Percentiles rank a stretch among this genome's conserved stretches.
phyloP scores from a whole-genome alignment of 148 eudicot species.

The Arctostaphylos glauca region DNA sequence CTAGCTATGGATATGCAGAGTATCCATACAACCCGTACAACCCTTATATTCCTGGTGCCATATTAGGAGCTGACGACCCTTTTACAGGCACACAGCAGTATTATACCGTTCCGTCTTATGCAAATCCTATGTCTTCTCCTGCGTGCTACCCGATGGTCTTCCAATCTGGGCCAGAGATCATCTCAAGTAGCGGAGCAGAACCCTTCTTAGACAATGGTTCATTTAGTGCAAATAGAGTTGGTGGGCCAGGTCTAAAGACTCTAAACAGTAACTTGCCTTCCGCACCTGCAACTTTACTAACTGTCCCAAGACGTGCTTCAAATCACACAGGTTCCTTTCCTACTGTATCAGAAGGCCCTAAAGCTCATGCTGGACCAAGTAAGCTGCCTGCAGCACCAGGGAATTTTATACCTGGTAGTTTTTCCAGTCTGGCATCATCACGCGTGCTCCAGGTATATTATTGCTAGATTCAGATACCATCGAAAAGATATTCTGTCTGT shows the following conservation, averaged over 20 bases:
- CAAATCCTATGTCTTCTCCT: constrained; percentile 45
- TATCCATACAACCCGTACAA: constrained; percentile 88
- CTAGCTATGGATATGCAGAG: constrained; percentile 78
- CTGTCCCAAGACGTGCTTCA: constrained; percentile 36
- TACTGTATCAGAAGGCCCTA: constrained; percentile 40
- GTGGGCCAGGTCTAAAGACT: constrained; percentile 32
- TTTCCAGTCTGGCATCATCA: constrained; percentile 38
- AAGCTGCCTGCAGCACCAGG: constrained; percentile 40
- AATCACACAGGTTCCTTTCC: constrained; percentile 34
- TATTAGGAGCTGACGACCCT: constrained; percentile 74
- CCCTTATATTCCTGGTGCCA: constrained; percentile 94
- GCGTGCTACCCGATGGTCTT: constrained; percentile 54
- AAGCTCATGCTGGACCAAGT: constrained; percentile 44
- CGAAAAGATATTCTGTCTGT: not conserved
- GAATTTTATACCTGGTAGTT: constrained; percentile 28
- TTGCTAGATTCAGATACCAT: not conserved
- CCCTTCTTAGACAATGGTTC: constrained; percentile 32
- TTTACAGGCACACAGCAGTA: constrained; percentile 63
- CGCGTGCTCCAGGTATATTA: constrained; percentile 53
- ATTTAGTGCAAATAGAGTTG: constrained; percentile 39
- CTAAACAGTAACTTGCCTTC: constrained; percentile 41
- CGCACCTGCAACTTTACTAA: constrained; percentile 35
- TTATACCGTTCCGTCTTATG: constrained; percentile 66
- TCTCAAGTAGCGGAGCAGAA: constrained; percentile 43
- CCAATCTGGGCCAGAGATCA: constrained; percentile 51